Evolutionary conservation across 768 basidiomycete genomes (phyloP).

Genomic region (Hypholoma fasciculare): DNA sequence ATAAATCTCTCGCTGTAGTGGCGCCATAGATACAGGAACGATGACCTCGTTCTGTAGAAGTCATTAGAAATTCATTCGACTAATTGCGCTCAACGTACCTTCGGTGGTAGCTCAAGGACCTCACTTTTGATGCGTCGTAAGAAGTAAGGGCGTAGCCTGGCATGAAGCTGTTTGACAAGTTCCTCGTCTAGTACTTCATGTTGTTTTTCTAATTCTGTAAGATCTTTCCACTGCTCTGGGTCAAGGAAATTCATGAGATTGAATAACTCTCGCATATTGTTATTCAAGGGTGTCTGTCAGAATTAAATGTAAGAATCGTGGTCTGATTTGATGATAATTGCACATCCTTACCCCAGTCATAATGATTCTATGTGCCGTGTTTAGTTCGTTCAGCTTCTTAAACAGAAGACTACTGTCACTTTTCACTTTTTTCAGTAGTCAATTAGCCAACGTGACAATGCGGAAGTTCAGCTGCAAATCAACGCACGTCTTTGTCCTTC

Average conservation of each 20-base stretch:
- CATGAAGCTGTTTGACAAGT: conserved; percentile 77
- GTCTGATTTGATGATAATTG: neutral
- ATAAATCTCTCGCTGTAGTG: conserved; percentile 86
- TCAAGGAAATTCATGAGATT: conserved; percentile 97
- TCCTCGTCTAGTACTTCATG: conserved; percentile 81
- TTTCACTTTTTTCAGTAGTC: conserved; percentile 58
- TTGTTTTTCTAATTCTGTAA: conserved; percentile 71
- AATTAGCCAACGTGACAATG: neutral
- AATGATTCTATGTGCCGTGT: conserved; percentile 76
- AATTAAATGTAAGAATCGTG: conserved; percentile 5
- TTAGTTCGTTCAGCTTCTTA: conserved; percentile 79
- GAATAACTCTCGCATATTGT: conserved; percentile 95
- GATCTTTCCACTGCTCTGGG: conserved; percentile 70
- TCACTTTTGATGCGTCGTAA: conserved; percentile 92
- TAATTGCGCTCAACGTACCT: conserved; percentile 47
- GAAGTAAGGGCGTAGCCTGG: conserved; percentile 84
- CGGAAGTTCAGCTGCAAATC: neutral
- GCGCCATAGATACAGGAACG: conserved; percentile 86
- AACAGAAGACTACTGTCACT: conserved; percentile 79
- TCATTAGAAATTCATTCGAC: neutral
- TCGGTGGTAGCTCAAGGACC: conserved; percentile 88
- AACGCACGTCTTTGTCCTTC: conserved; percentile 87
- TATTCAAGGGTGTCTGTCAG: conserved; percentile 86
- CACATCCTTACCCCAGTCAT: conserved; percentile 74
- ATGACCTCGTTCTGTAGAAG: conserved; percentile 78